Conservation (phyloP, 2,329 filamentous ascomycete species). For the Fusarium stilboides region DNA sequence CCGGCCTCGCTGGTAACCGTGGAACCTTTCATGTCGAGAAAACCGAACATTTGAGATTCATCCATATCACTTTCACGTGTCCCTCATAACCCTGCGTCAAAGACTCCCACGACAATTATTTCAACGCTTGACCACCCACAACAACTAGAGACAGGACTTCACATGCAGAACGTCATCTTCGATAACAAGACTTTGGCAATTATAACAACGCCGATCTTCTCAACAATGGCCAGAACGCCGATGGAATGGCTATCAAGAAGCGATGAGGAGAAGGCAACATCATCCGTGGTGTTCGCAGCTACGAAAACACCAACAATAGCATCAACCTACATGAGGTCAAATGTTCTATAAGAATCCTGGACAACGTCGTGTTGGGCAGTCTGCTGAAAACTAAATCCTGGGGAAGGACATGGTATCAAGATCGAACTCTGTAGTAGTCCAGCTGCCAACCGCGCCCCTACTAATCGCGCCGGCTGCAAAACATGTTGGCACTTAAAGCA, state of each 20-base stretch:
- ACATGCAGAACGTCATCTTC: constrained; percentile 50
- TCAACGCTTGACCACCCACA: constrained; percentile 54
- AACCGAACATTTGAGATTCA: constrained; percentile 62
- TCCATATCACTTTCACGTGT: constrained; percentile 53
- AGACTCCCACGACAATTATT: constrained; percentile 55
- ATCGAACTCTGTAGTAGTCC: constrained; percentile 60
- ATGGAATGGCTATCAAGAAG: constrained; percentile 64
- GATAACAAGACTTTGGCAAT: constrained; percentile 59
- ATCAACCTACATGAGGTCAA: constrained; percentile 53
- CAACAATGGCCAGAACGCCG: constrained; percentile 65
- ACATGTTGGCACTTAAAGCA: too few species aligned
- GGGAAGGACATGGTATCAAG: constrained; percentile 62
- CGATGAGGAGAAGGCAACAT: constrained; percentile 62
- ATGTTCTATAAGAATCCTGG: constrained; percentile 58
- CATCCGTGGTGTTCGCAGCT: constrained; percentile 60
- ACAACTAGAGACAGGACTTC: constrained; percentile 58
- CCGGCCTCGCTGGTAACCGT: constrained; percentile 55
- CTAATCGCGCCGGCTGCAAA: constrained; percentile 60
- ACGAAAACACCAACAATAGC: constrained; percentile 65
- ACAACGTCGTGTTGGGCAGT: constrained; percentile 62
- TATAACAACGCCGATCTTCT: constrained; percentile 61
- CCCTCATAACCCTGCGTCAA: constrained; percentile 55
- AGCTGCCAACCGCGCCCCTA: constrained; percentile 51
- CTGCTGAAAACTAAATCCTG: constrained; percentile 59
- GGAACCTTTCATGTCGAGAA: constrained; percentile 63